Conservation (phyloP, 2,329 filamentous ascomycete species). For the Claviceps pazoutovae region DNA sequence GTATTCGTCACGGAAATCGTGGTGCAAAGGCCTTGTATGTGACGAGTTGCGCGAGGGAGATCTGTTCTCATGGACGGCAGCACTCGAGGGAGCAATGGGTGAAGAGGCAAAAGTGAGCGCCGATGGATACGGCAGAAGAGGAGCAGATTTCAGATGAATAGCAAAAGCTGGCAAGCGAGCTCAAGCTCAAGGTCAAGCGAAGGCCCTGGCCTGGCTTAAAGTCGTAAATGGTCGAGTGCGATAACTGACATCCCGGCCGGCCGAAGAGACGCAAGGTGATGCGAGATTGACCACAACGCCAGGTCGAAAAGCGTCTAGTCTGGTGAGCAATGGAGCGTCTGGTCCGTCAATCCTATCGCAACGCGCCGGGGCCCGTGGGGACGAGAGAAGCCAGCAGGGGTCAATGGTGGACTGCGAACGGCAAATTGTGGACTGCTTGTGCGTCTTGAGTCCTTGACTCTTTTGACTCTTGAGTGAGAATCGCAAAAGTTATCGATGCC, state of each 20-base stretch:
- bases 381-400: too few relatives aligned
- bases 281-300: background rate
- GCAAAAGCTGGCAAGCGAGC: too few relatives aligned
- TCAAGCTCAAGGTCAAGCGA: too few relatives aligned
- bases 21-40: background rate
- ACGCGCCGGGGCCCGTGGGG: too few relatives aligned
- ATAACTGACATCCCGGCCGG: background rate
- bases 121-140: background rate
- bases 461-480: background rate
- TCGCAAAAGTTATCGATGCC: background rate
- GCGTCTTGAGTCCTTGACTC: too few relatives aligned
- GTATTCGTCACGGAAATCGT: slow-evolving; percentile 6
- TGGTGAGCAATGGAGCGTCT: background rate
- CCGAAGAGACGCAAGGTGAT: background rate
- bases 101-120: background rate
- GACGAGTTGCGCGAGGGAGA: background rate
- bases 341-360: background rate
- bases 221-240: too few relatives aligned
- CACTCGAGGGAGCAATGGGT: background rate
- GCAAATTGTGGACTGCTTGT: background rate
- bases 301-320: background rate
- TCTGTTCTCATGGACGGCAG: background rate
- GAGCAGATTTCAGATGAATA: too few relatives aligned
- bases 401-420: background rate
- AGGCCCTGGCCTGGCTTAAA: too few relatives aligned